These are phyloP conservation scores for Lichtheimia ornata DNA, from an alignment of 371 early-diverging fungal species.

Conservation along the genomic window DNA sequence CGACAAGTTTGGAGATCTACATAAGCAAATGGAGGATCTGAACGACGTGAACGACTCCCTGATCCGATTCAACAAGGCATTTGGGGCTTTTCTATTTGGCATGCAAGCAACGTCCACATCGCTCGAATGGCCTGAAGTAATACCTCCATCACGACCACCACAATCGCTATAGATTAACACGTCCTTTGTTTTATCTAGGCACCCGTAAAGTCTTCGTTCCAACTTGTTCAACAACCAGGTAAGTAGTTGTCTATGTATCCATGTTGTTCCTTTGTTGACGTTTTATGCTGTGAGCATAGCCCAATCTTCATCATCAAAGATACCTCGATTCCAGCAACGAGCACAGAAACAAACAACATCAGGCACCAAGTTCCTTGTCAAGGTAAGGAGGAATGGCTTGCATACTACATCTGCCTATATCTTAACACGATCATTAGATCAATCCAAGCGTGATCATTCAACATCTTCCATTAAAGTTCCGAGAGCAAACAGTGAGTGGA, in stretches of 20 bases:
- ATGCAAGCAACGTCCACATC: constrained; percentile 28
- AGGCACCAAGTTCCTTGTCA: constrained; percentile 1
- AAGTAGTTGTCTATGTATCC: not conserved
- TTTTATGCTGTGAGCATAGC: not conserved
- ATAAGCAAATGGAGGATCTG: constrained; percentile 26
- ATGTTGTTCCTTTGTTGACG: not conserved
- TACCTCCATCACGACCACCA: not conserved
- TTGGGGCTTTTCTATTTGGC: constrained; percentile 41
- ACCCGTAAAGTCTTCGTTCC: constrained; percentile 4
- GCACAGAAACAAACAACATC: not conserved
- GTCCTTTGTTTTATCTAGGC: not conserved
- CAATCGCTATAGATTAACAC: not conserved
- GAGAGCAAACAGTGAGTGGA: constrained; percentile 29
- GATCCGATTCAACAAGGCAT: constrained; percentile 33
- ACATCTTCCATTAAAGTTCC: constrained; percentile 29
- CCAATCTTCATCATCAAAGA: not conserved
- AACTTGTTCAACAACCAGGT: not conserved
- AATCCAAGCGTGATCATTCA: constrained; percentile 31
- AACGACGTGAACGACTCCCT: constrained; percentile 34
- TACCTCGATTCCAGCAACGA: not conserved
- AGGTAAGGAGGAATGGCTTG: not conserved
- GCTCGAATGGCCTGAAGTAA: constrained; percentile 28
- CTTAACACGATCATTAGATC: constrained; percentile 13
- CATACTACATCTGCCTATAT: not conserved
- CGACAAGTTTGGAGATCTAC: constrained; percentile 17